Evolutionary conservation across 139 green algal genomes (phyloP), one percentile per base, ranked within the genome.

Genomic region (Diplosphaera chodatii): DNA sequence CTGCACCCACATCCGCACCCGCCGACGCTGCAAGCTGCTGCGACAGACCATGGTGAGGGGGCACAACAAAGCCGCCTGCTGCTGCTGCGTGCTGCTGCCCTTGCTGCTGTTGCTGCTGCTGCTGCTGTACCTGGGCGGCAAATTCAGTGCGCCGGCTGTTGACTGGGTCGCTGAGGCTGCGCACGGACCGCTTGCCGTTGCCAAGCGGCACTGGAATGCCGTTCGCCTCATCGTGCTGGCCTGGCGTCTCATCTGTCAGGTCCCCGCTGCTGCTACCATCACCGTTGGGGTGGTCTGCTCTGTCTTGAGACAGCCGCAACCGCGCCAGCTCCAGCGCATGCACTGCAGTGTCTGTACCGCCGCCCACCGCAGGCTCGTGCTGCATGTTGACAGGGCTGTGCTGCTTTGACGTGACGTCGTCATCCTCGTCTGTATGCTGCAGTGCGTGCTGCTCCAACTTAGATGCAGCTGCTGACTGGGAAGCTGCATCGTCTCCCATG

Each of bases 221-320:
- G 16, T 59, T 25, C 16, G 13, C 3, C 16, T 59, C 48, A 25
- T 59, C 16, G 3, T 59, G 48, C 48, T 59, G 48, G 16, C 18
- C 16, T 10, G 16, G 13, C 48, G 48, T 25, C 18, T 10, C 48
- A 25, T 59, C 48, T 18, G 48, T 18, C 48, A 25, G 8, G 8
- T 25, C 48, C 13, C 48, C 25, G 48, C 48, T 25, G 48, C 48
- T 25, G 48, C 48, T 25, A 3, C 48, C 18, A 3, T 18, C 16
- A 18, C 48, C 48, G 48, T 25, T 18, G 16, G 48, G 48, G 13
- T 59, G 48, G 13, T 59, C 48, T 25, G 48, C 48, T 59, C 4
- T 23, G 48, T 59, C 48, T 18, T 59, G 48, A 3, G 48, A 65
- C 40, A 77, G 48, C 32, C 70, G 56, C 2, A 77, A 41, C 30